These are phyloP conservation scores for Neofusicoccum sp. DNA, from an alignment of 2,329 filamentous ascomycete species.

Conservation along the genomic window DNA sequence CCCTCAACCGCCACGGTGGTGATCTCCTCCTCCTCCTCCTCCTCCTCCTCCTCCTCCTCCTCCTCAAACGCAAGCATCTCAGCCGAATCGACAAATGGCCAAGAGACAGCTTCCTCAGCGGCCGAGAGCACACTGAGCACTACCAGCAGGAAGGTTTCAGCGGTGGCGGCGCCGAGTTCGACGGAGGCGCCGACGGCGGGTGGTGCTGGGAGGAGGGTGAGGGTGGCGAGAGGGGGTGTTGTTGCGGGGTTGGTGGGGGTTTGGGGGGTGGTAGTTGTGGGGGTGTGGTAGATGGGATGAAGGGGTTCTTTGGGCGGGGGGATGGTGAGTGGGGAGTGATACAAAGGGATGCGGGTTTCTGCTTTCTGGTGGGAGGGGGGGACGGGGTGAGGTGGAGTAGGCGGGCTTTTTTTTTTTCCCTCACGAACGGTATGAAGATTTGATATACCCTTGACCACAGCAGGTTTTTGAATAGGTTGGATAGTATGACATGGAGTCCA, in stretches of 20 bases:
- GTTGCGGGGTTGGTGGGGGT: not conserved
- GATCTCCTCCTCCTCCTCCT: too few species aligned
- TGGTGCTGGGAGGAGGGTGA: not conserved
- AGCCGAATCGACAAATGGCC: too few species aligned
- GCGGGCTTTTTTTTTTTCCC: not conserved
- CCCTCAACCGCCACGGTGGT: not conserved
- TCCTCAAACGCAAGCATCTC: too few species aligned
- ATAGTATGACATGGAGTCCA: too few species aligned
- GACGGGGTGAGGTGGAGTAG: not conserved
- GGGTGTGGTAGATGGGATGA: not conserved
- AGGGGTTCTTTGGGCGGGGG: not conserved
- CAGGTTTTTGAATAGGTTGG: too few species aligned
- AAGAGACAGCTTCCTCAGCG: not conserved
- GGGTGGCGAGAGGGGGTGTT: not conserved
- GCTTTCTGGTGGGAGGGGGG: not conserved
- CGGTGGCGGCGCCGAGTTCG: not conserved
- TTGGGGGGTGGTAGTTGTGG: not conserved
- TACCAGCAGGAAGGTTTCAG: not conserved
- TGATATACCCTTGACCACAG: not conserved
- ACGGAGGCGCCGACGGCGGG: slow-evolving; percentile 2
- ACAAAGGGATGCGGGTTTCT: not conserved
- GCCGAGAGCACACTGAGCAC: not conserved
- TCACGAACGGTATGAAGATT: not conserved
- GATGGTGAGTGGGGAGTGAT: not conserved
- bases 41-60: too few species aligned